phyloP scores from a whole-genome alignment of 345 rosid species.

The Cardamine occulta region DNA sequence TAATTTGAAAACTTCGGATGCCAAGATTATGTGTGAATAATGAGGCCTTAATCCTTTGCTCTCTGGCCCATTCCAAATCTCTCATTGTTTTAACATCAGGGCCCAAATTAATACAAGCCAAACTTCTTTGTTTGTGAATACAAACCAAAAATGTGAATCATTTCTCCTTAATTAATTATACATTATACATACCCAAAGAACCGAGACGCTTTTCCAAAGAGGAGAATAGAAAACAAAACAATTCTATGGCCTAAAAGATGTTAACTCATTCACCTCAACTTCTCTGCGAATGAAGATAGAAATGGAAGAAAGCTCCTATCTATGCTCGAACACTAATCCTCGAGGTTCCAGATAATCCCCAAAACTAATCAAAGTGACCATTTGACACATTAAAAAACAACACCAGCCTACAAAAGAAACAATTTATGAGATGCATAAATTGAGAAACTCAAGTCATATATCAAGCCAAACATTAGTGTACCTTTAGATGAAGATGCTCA shows the following conservation, averaged over 20 bases:
- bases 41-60: too few relatives aligned
- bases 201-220: slow-evolving; percentile 6
- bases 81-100: neutral
- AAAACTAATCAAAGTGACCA: slow-evolving; percentile 29
- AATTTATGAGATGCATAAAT: neutral
- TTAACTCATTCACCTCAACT: slow-evolving; percentile 18
- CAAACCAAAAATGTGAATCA: slow-evolving; percentile 3
- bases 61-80: too few relatives aligned
- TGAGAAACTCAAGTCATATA: neutral
- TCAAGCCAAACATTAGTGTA: neutral
- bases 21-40: too few relatives aligned
- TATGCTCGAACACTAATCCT: slow-evolving; percentile 6
- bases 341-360: slow-evolving; percentile 9
- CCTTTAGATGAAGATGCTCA: slow-evolving; percentile 25
- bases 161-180: neutral
- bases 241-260: slow-evolving; percentile 13
- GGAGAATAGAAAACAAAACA: slow-evolving; percentile 8
- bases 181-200: slow-evolving; percentile 17
- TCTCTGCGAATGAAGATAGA: slow-evolving; percentile 23
- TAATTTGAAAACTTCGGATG: too few relatives aligned
- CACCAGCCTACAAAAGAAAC: slow-evolving; percentile 32
- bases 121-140: neutral
- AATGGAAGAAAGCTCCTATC: slow-evolving; percentile 8
- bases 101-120: neutral
- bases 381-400: neutral